These are phyloP conservation scores for Cicer yamashitae DNA, from an alignment of 306 rosid genomes.

Conservation along the genomic window DNA sequence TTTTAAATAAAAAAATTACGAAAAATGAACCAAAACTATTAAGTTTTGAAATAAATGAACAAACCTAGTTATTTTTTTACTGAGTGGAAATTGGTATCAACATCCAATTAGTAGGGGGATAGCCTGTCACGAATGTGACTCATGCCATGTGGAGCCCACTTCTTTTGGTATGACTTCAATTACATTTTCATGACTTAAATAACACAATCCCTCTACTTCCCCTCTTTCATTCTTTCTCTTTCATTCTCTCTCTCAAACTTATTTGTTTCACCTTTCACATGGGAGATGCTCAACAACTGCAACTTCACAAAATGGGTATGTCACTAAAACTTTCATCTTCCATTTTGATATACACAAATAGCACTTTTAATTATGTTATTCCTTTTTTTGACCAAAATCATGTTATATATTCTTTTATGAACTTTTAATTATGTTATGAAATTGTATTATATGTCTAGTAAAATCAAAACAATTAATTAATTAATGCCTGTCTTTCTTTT, in stretches of 20 bases:
- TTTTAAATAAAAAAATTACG: too few relatives aligned
- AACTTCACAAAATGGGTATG: slow-evolving; percentile 38
- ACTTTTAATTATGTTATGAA: not conserved
- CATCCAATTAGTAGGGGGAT: too few relatives aligned
- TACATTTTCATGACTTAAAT: not conserved
- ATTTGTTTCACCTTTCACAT: slow-evolving; percentile 29
- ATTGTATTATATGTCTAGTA: not conserved
- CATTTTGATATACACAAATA: not conserved
- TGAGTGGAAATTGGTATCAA: too few relatives aligned
- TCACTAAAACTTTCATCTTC: slow-evolving; percentile 27
- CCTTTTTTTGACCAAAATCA: too few relatives aligned
- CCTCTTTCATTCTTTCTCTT: not conserved
- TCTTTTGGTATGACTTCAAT: not conserved
- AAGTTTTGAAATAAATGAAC: too few relatives aligned
- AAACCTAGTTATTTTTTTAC: too few relatives aligned
- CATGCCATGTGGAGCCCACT: too few relatives aligned
- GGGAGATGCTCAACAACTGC: slow-evolving; percentile 46
- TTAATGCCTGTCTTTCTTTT: not conserved
- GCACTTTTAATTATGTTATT: not conserved
- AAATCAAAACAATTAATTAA: not conserved
- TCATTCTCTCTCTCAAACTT: not conserved
- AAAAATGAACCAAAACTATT: too few relatives aligned
- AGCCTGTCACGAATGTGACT: too few relatives aligned
- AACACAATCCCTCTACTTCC: not conserved
- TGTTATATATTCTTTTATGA: too few relatives aligned